Conservation (phyloP, 2,329 filamentous ascomycete genomes). For the Oidium heveae region DNA sequence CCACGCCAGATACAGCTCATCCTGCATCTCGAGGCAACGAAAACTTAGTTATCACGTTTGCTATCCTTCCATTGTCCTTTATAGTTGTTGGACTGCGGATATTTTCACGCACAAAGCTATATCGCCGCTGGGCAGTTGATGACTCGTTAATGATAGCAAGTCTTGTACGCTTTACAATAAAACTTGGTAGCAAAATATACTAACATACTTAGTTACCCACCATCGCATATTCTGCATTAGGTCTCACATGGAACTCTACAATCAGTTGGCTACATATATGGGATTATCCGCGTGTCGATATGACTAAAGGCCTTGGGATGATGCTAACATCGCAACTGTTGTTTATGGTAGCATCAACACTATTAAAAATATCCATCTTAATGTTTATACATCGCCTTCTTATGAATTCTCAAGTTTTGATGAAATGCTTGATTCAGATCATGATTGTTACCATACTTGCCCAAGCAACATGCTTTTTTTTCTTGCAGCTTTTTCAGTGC, state of each 20-base stretch:
- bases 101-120: not conserved
- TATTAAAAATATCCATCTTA: not conserved
- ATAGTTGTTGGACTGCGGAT: not conserved
- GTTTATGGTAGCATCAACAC: not conserved
- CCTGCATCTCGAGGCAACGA: not conserved
- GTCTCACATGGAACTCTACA: not conserved
- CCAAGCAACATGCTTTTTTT: not conserved
- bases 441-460: not conserved
- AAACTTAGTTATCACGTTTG: not conserved
- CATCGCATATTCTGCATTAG: not conserved
- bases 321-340: not conserved
- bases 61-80: not conserved
- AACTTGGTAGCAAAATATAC: not conserved
- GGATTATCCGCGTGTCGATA: not conserved
- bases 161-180: not conserved
- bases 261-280: not conserved
- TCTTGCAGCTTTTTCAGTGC: not conserved
- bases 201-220: not conserved
- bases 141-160: not conserved
- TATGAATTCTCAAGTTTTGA: not conserved
- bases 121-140: not conserved
- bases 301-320: not conserved
- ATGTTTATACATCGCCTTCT: not conserved
- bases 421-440: not conserved
- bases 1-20: not conserved